Evolutionary conservation across 306 rosid genomes (phyloP).

Genomic region (Trichosanthes cucumerina): DNA sequence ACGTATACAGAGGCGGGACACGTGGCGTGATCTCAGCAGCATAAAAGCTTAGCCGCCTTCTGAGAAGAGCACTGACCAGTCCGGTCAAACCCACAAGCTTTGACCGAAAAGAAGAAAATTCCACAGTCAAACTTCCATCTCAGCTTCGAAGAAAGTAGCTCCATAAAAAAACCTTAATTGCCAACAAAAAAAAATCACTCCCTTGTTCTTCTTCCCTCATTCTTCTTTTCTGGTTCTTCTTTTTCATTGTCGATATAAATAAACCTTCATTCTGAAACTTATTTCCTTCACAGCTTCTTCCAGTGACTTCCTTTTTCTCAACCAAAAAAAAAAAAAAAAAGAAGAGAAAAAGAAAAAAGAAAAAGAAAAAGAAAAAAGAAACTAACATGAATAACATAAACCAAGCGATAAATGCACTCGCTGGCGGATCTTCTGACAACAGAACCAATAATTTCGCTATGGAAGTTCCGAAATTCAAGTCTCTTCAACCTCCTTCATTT

Average conservation of each 20-base stretch:
- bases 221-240: not conserved
- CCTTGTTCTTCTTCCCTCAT: not conserved
- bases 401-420: conserved; percentile 9
- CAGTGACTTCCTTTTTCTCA: conserved; percentile 35
- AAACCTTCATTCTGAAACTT: not conserved
- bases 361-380: not conserved
- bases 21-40: not conserved
- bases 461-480: conserved; percentile 53
- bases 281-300: conserved; percentile 19
- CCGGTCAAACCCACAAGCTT: conserved; percentile 85
- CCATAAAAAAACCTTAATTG: not conserved
- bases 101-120: conserved; percentile 39
- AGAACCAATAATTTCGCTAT: conserved; percentile 11
- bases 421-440: conserved; percentile 33
- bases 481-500: conserved; percentile 49
- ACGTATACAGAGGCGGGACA: not conserved
- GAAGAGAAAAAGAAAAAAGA: not conserved
- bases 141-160: conserved; percentile 52
- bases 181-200: not conserved
- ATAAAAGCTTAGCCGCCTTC: conserved; percentile 12
- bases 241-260: not conserved
- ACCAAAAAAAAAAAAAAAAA: not conserved
- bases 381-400: conserved; percentile 25
- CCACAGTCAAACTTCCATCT: conserved; percentile 68
- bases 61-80: conserved; percentile 18